phyloP scores from a whole-genome alignment of 1,284 basidiomycete genomes.

The Naganishia liquefaciens region DNA sequence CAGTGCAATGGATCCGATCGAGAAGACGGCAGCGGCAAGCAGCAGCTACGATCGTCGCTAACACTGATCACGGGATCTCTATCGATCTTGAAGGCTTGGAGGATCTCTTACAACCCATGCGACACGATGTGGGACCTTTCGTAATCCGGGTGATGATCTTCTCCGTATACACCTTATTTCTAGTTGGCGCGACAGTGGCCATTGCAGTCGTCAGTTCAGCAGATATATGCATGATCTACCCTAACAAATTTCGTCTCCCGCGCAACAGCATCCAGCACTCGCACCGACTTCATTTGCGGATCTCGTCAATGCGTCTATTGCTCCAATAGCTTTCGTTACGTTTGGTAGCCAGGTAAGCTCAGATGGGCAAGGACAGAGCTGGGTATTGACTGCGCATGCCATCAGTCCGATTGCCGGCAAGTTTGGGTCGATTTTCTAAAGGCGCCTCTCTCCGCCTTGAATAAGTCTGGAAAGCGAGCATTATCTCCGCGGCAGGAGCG shows the following conservation, averaged over 20 bases:
- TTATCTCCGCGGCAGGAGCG: not conserved
- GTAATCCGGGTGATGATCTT: slow-evolving; percentile 12
- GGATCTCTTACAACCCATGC: slow-evolving; percentile 15
- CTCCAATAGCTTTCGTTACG: slow-evolving; percentile 10
- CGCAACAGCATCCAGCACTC: not conserved
- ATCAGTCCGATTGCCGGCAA: slow-evolving; percentile 9
- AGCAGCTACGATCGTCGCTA: slow-evolving; percentile 15
- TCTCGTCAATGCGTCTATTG: slow-evolving; percentile 11
- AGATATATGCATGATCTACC: not conserved
- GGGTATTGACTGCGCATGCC: not conserved
- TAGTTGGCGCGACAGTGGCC: slow-evolving; percentile 1
- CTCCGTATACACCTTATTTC: slow-evolving; percentile 3
- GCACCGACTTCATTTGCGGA: slow-evolving; percentile 12
- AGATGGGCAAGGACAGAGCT: not conserved
- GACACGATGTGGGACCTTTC: slow-evolving; percentile 14
- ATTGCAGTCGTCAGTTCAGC: slow-evolving; percentile 7
- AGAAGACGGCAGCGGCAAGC: slow-evolving; percentile 4
- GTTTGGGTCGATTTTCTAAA: not conserved
- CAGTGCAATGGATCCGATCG: not conserved
- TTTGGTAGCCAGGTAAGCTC: slow-evolving; percentile 16
- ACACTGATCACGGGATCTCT: slow-evolving; percentile 19
- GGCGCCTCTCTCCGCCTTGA: not conserved
- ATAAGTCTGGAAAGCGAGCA: not conserved
- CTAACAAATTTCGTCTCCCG: not conserved
- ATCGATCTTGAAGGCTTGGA: slow-evolving; percentile 22